phyloP scores from a whole-genome alignment of 78 protist species.

The Tieghemostelium lacteum region DNA sequence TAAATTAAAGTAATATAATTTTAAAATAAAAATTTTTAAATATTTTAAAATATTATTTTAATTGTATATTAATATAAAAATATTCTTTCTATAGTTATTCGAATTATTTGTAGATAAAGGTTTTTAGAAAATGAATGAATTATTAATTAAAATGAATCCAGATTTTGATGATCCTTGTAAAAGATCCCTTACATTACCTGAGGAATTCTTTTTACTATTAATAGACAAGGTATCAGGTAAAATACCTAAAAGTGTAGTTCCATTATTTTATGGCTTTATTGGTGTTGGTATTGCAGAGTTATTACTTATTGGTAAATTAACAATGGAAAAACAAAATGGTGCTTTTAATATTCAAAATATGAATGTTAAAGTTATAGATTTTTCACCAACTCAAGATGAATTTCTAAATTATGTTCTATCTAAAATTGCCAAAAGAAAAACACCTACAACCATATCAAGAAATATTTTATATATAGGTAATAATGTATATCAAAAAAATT shows the following conservation, averaged over 20 bases:
- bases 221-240: slow-evolving; percentile 30
- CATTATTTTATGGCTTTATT: slow-evolving; percentile 57
- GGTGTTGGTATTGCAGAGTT: slow-evolving; percentile 58
- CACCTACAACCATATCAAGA: not conserved
- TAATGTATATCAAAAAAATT: not conserved
- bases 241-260: slow-evolving; percentile 20
- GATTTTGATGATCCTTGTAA: not conserved
- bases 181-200: slow-evolving; percentile 29
- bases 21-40: not conserved
- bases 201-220: slow-evolving; percentile 48
- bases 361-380: slow-evolving; percentile 6
- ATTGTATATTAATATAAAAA: not conserved
- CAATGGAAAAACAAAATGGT: slow-evolving; percentile 1
- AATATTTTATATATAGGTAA: not conserved
- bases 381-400: slow-evolving; percentile 7
- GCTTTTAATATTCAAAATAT: not conserved
- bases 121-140: slow-evolving; percentile 27
- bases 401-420: slow-evolving; percentile 17
- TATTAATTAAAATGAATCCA: slow-evolving; percentile 34
- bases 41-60: not conserved
- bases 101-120: not conserved
- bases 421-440: not conserved
- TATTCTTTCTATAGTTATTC: not conserved
- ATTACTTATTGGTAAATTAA: slow-evolving; percentile 23
- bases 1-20: not conserved